Evolutionary conservation across 768 basidiomycete species (phyloP).

Genomic region (Leucocoprinus birnbaumii): DNA sequence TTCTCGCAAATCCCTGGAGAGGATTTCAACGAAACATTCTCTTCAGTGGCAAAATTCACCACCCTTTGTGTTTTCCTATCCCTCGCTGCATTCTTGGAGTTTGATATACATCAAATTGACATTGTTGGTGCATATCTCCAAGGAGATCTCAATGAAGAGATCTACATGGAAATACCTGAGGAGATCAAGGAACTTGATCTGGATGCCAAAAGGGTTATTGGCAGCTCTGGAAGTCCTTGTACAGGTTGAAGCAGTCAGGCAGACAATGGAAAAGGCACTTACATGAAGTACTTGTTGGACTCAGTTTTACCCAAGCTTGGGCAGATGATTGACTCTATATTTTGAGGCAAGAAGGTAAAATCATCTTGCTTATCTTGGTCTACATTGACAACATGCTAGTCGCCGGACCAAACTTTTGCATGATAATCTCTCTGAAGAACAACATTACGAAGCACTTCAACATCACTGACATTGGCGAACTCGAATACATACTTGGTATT

Average conservation of each 20-base stretch:
- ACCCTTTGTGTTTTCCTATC: constrained; percentile 19
- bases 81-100: constrained; percentile 13
- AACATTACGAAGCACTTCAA: constrained; percentile 14
- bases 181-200: constrained; percentile 13
- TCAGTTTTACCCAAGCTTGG: constrained; percentile 9
- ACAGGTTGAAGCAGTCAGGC: constrained; percentile 34
- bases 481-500: constrained; percentile 27
- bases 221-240: constrained; percentile 23
- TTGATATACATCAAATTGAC: constrained; percentile 17
- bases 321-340: constrained; percentile 18
- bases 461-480: constrained; percentile 23
- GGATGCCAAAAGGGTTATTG: constrained; percentile 14
- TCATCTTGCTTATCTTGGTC: constrained; percentile 8
- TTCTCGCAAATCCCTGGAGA: constrained; percentile 27
- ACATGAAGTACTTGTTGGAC: not conserved
- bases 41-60: constrained; percentile 20
- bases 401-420: not conserved
- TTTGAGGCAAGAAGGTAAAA: not conserved
- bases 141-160: constrained; percentile 22
- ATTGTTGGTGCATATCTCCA: constrained; percentile 23
- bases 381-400: constrained; percentile 16
- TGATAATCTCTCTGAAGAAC: not conserved
- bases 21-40: constrained; percentile 30
- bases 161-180: constrained; percentile 23
- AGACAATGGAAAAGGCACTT: constrained; percentile 23